phyloP scores from a whole-genome alignment of 208 protist genomes.

The Trypanosoma platydactyli region DNA sequence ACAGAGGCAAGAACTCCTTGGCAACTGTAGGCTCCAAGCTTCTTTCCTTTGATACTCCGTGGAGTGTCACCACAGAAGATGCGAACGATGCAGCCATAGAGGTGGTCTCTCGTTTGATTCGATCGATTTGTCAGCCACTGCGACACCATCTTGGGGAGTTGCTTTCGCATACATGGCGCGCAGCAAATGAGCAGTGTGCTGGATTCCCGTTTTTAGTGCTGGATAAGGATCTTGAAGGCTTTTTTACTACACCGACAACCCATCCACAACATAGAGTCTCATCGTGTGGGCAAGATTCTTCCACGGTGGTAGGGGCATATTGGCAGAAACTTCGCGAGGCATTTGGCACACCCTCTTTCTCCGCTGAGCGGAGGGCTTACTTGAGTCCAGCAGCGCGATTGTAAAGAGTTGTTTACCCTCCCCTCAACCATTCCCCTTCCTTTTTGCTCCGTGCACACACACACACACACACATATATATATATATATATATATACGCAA shows the following conservation, averaged over 20 bases:
- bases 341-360: constrained; percentile 8
- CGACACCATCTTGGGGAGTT: constrained; percentile 30
- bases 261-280: background rate
- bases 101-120: constrained; percentile 41
- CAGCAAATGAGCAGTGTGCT: constrained; percentile 54
- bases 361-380: constrained; percentile 27
- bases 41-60: constrained; percentile 10
- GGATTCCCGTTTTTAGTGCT: constrained; percentile 77
- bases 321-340: constrained; percentile 22
- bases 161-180: constrained; percentile 49
- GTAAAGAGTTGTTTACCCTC: constrained; percentile 16
- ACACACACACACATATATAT: background rate
- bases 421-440: background rate
- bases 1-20: background rate
- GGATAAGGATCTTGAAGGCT: constrained; percentile 40
- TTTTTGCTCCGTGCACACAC: constrained; percentile 6
- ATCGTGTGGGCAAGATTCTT: background rate
- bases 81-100: constrained; percentile 31
- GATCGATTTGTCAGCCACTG: constrained; percentile 10
- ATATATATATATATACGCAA: background rate
- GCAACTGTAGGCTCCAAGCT: background rate
- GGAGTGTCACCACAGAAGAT: constrained; percentile 1
- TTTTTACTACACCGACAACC: constrained; percentile 25
- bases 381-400: constrained; percentile 11
- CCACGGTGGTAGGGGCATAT: constrained; percentile 6